These are phyloP conservation scores for Whalleya microplaca DNA, from an alignment of 2,329 filamentous ascomycete genomes.

Conservation along the genomic window DNA sequence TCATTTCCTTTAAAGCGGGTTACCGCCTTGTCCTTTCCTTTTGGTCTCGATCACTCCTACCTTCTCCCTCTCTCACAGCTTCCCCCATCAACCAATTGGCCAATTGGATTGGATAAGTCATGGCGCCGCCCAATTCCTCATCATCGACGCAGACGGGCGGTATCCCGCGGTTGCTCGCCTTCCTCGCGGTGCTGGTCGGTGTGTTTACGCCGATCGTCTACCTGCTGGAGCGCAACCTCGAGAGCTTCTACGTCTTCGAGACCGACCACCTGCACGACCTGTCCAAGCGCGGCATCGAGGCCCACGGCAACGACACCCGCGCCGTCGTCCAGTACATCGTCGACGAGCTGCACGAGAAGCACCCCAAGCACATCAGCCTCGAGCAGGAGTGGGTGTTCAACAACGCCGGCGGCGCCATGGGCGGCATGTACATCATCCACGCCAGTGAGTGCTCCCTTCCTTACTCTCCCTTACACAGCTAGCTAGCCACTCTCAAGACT, in stretches of 20 bases:
- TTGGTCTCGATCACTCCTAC: neutral
- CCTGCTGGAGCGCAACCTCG: constrained; percentile 60
- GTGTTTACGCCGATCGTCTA: constrained; percentile 58
- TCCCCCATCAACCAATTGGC: too few species aligned
- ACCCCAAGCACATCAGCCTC: constrained; percentile 63
- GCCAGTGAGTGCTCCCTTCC: constrained; percentile 62
- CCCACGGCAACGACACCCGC: constrained; percentile 76
- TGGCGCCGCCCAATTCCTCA: constrained; percentile 23
- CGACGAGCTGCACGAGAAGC: constrained; percentile 61
- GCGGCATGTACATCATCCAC: constrained; percentile 87
- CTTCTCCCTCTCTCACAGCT: neutral
- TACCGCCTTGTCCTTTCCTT: neutral
- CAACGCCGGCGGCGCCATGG: constrained; percentile 91
- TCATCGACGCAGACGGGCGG: constrained; percentile 7
- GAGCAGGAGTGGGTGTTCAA: constrained; percentile 89
- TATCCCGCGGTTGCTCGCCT: constrained; percentile 46
- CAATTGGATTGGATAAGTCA: constrained; percentile 7
- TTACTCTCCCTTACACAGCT: neutral
- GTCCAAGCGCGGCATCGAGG: constrained; percentile 64
- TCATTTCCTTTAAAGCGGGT: neutral
- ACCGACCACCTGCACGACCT: constrained; percentile 70
- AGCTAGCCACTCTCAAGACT: neutral
- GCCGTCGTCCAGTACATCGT: constrained; percentile 72
- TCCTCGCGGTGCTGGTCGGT: constrained; percentile 58
- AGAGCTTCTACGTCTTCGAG: constrained; percentile 76